These are phyloP conservation scores for Russula lepida DNA, from an alignment of 768 basidiomycete species.

Conservation along the genomic window DNA sequence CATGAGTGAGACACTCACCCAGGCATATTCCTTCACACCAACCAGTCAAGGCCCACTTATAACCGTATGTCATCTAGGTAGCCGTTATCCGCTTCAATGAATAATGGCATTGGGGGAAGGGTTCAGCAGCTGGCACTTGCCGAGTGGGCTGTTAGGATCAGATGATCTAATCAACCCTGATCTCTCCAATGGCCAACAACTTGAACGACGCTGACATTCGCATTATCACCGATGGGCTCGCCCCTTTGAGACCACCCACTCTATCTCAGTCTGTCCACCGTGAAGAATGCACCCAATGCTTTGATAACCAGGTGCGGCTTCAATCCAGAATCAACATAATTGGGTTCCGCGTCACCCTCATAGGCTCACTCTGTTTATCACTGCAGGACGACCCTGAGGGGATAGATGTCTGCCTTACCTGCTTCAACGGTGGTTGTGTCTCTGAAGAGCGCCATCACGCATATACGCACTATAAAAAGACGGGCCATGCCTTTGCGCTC, in stretches of 20 bases:
- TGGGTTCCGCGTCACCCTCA: background rate
- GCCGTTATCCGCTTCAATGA: too few species aligned
- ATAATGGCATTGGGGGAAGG: too few species aligned
- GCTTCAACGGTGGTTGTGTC: constrained; percentile 92
- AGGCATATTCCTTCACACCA: background rate
- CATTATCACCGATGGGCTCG: constrained; percentile 34
- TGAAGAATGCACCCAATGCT: constrained; percentile 97
- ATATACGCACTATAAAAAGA: constrained; percentile 58
- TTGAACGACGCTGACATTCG: constrained; percentile 29
- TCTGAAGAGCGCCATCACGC: constrained; percentile 60
- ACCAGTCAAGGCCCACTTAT: too few species aligned
- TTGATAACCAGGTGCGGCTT: constrained; percentile 72
- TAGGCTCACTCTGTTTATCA: background rate
- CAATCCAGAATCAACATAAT: background rate
- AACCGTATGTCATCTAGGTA: too few species aligned
- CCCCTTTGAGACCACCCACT: constrained; percentile 45
- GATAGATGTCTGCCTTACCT: constrained; percentile 81
- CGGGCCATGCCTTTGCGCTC: constrained; percentile 66
- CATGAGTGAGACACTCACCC: background rate
- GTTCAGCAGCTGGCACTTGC: too few species aligned
- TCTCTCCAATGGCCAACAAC: constrained; percentile 16
- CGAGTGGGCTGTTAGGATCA: too few species aligned
- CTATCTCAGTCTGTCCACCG: constrained; percentile 70
- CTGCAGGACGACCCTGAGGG: constrained; percentile 63
- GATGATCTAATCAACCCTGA: constrained; percentile 8